phyloP scores from a whole-genome alignment of 257 asterid species.

The Solanum boliviense region DNA sequence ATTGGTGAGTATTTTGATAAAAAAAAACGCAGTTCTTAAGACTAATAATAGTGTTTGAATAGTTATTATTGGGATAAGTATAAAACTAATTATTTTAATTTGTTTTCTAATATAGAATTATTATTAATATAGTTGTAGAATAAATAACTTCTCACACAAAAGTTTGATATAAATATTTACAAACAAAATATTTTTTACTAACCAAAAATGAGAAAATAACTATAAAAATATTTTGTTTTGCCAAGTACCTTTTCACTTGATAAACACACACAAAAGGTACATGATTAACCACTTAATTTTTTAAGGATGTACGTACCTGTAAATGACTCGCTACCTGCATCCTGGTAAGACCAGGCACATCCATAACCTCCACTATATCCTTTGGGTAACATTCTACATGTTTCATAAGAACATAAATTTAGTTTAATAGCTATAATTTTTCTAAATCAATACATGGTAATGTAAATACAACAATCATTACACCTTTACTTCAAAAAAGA shows the following conservation, averaged over 20 bases:
- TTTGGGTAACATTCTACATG: slow-evolving; percentile 17
- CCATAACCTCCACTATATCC: slow-evolving; percentile 13
- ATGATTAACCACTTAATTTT: not conserved
- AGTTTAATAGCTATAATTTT: not conserved
- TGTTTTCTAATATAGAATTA: not conserved
- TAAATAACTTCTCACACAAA: not conserved
- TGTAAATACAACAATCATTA: not conserved
- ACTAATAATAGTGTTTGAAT: not conserved
- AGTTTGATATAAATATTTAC: not conserved
- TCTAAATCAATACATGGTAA: not conserved
- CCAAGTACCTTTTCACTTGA: not conserved
- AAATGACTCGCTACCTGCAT: slow-evolving; percentile 25
- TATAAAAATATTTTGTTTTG: not conserved
- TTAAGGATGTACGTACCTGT: slow-evolving; percentile 4
- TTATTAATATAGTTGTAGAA: not conserved
- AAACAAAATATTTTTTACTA: not conserved
- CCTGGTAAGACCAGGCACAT: slow-evolving; percentile 22
- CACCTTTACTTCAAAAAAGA: not conserved
- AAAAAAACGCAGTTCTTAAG: not conserved
- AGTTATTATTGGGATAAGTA: not conserved
- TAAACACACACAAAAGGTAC: not conserved
- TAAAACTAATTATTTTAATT: not conserved
- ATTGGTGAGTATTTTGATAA: not conserved
- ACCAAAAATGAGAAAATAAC: not conserved
- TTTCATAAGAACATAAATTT: not conserved